These are phyloP conservation scores for Tetraselmis striata DNA, from an alignment of 139 green algal species.

Conservation along the genomic window DNA sequence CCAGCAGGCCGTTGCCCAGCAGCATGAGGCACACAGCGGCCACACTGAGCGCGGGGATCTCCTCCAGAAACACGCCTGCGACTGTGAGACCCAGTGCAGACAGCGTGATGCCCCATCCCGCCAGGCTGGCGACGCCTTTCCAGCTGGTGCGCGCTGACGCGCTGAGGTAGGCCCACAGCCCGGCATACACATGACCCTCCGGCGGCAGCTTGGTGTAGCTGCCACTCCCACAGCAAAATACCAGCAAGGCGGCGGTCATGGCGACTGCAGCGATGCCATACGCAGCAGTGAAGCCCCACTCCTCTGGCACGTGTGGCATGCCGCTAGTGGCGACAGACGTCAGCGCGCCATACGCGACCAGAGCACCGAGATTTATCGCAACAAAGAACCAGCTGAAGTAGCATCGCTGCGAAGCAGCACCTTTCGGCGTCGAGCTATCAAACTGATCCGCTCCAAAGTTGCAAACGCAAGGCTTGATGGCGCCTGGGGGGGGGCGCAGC, in stretches of 20 bases:
- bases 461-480: not conserved
- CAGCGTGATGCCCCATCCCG: not conserved
- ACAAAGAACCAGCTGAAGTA: not conserved
- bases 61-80: not conserved
- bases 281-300: not conserved
- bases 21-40: not conserved
- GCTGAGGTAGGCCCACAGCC: not conserved
- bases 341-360: not conserved
- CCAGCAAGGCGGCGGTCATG: not conserved
- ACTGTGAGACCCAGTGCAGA: not conserved
- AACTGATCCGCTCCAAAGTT: not conserved
- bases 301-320: not conserved
- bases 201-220: not conserved
- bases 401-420: not conserved
- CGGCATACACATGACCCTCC: not conserved
- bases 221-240: not conserved
- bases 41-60: not conserved
- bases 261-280: not conserved
- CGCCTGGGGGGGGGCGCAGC: not conserved
- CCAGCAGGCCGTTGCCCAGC: not conserved
- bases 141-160: not conserved
- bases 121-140: not conserved
- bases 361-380: not conserved
- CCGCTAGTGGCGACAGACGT: not conserved
- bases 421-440: not conserved